phyloP scores from a whole-genome alignment of 2,329 filamentous ascomycete species.

The Neonectria hederae region DNA sequence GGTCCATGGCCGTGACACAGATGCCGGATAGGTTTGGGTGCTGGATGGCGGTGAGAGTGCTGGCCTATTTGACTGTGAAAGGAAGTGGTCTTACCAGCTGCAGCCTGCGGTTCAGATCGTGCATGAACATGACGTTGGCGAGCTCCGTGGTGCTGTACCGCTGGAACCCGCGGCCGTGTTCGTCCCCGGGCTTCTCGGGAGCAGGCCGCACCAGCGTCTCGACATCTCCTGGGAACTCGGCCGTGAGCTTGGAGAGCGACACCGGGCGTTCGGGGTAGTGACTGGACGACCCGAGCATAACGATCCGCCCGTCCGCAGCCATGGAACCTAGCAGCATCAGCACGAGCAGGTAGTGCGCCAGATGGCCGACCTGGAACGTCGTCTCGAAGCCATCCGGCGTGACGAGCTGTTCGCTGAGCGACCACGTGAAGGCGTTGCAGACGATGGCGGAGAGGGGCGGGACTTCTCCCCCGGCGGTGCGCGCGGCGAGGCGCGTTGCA shows the following conservation, averaged over 20 bases:
- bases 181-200: constrained; percentile 18
- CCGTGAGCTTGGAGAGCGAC: constrained; percentile 24
- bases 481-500: constrained; percentile 1
- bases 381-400: constrained; percentile 30
- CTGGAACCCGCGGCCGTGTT: constrained; percentile 37
- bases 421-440: constrained; percentile 36
- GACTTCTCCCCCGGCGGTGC: constrained; percentile 7
- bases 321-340: constrained; percentile 33
- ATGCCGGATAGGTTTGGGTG: constrained; percentile 31
- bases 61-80: not conserved
- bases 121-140: constrained; percentile 40
- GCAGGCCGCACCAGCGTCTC: constrained; percentile 14
- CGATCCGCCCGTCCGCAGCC: constrained; percentile 17
- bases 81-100: constrained; percentile 29
- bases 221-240: constrained; percentile 22
- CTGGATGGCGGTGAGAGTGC: constrained; percentile 7
- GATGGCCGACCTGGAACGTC: constrained; percentile 35
- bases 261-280: constrained; percentile 30
- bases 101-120: constrained; percentile 33
- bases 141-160: constrained; percentile 36
- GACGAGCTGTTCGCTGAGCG: constrained; percentile 11
- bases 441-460: constrained; percentile 31
- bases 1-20: constrained; percentile 36
- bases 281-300: constrained; percentile 26
- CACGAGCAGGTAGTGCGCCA: constrained; percentile 35